Evolutionary conservation across 2,329 filamentous ascomycete species (phyloP), one percentile per base, ranked within the genome.

Genomic region (Nothophaeocryptopus gaeumannii): DNA sequence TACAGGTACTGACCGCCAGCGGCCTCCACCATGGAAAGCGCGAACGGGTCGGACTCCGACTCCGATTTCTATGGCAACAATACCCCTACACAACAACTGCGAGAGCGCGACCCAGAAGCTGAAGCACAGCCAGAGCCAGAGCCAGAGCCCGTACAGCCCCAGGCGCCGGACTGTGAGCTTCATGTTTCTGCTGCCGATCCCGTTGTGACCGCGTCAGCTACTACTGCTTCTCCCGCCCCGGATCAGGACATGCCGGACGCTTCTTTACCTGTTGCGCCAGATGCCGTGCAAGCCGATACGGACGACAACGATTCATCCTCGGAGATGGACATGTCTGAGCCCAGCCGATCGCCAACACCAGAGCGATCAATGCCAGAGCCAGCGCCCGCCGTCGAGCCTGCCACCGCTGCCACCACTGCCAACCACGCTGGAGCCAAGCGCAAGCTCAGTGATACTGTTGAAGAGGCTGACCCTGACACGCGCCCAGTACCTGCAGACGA

Each of bases 241-340:
- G 30, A 20, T 20, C 15, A 29, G n/a, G 37, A 33, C 36, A 45
- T 11, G 20, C 39, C 26, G 12, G 38, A 31, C 7, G 50, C 47
- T n/a, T 26, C 20, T 36, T 42, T 35, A 14, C 12, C 42, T 31
- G 12, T 12, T 30, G 31, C 15, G 32, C 39, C 40, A 14, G 39
- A 39, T 9, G 2, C 40, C 29, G 13, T 15, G 16, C 34, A 36
- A 13, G 39, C 26, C 35, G 45, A 47, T 15, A 29, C 52, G 10
- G 46, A 49, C 39, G 49, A 59, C 29, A 53, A 52, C 33, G 58
- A 63, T 30, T 50, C 52, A 8, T 62, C 59, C 7, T 56, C 54
- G 11, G 63, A 61, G 20, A 66, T 66, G 63, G 62, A 65, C 13
- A 36, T 64, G 12, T 65, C 63, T n/a, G 46, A 52, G 11, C 49